Evolutionary conservation across 805 yeast species (phyloP).

Genomic region (Brettanomyces naardenensis): DNA sequence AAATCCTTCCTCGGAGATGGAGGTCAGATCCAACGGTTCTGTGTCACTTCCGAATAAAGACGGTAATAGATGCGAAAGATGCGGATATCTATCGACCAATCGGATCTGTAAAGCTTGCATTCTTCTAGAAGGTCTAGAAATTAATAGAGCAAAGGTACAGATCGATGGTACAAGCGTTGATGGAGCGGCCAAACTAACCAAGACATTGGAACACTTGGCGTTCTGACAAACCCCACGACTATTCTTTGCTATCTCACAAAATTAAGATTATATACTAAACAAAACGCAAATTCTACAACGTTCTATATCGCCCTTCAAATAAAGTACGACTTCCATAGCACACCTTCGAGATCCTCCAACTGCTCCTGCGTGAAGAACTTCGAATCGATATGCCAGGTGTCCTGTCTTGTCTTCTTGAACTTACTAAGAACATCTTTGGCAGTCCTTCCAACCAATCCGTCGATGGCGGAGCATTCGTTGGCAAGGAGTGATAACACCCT

Average conservation of each 20-base stretch:
- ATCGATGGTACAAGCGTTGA: conserved; percentile 46
- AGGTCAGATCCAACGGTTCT: conserved; percentile 56
- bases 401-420: conserved; percentile 88
- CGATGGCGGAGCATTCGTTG: conserved; percentile 58
- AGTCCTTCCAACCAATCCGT: conserved; percentile 74
- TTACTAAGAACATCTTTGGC: conserved; percentile 76
- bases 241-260: too few relatives aligned
- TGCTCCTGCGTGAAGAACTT: conserved; percentile 68
- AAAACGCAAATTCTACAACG: too few relatives aligned
- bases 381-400: conserved; percentile 91
- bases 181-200: conserved; percentile 58
- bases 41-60: conserved; percentile 39
- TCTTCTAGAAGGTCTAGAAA: conserved; percentile 75
- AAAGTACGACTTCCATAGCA: conserved; percentile 85
- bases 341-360: conserved; percentile 89
- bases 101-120: conserved; percentile 89
- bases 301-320: too few relatives aligned
- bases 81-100: conserved; percentile 90
- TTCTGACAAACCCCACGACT: too few relatives aligned
- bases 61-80: conserved; percentile 74
- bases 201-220: conserved; percentile 54
- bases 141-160: conserved; percentile 56
- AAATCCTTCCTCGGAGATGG: conserved; percentile 30
- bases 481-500: conserved; percentile 61
- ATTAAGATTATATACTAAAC: too few relatives aligned